phyloP scores from a whole-genome alignment of 1,284 basidiomycete genomes.

The Irpex sp. region DNA sequence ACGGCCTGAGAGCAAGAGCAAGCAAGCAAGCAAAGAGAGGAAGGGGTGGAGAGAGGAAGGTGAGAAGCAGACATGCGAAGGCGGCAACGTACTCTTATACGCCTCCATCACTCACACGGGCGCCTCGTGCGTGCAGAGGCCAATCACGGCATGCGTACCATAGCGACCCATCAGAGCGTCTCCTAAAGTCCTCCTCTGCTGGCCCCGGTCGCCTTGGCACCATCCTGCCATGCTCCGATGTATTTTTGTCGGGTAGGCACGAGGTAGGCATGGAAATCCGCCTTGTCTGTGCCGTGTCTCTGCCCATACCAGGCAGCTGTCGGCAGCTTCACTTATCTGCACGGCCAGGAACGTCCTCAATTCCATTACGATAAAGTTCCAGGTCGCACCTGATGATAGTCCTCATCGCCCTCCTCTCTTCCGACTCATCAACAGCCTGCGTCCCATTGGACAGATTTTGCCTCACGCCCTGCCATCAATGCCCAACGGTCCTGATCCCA shows the following conservation, averaged over 20 bases:
- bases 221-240: background rate
- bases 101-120: background rate
- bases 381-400: background rate
- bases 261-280: background rate
- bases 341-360: background rate
- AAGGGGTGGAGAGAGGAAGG: conserved; percentile 13
- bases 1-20: conserved; percentile 23
- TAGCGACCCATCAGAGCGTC: background rate
- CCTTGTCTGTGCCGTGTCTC: background rate
- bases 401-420: background rate
- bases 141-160: background rate
- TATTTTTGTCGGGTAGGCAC: background rate
- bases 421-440: background rate
- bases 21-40: conserved; percentile 17
- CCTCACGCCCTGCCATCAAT: background rate
- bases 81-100: conserved; percentile 4
- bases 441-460: background rate
- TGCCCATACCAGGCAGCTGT: background rate
- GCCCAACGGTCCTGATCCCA: background rate
- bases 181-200: background rate
- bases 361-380: background rate
- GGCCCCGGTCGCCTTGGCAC: background rate
- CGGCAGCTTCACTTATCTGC: too few species aligned
- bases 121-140: background rate
- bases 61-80: conserved; percentile 4